Conservation (phyloP, 495 filamentous ascomycete genomes). For the Aspergillus leporis region DNA sequence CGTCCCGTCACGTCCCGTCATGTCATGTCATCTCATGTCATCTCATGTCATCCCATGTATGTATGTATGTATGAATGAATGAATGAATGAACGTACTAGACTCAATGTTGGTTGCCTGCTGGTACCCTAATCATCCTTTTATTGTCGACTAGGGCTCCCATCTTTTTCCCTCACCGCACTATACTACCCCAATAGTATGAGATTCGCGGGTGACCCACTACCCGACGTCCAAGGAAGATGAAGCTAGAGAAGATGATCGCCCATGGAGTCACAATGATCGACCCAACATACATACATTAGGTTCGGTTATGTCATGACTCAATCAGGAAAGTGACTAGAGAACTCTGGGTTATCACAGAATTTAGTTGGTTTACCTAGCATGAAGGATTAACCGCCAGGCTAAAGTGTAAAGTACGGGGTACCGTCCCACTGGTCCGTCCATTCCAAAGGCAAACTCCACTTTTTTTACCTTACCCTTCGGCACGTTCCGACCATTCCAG, state of each 20-base stretch:
- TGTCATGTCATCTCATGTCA: background rate
- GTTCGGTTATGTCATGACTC: slow-evolving; percentile 1
- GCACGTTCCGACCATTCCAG: slow-evolving; percentile 28
- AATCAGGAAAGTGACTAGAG: background rate
- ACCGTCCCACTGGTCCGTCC: background rate
- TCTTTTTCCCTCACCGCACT: background rate
- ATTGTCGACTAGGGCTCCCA: slow-evolving; percentile 1
- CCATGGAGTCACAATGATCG: slow-evolving; percentile 9
- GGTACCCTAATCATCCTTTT: slow-evolving; percentile 6
- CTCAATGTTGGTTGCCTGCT: background rate
- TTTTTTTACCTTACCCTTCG: slow-evolving; percentile 19
- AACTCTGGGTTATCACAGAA: no score
- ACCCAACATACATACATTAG: slow-evolving; percentile 14
- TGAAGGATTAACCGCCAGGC: no score
- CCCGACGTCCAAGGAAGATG: slow-evolving; percentile 12
- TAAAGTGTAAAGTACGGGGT: background rate
- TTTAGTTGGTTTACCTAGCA: no score
- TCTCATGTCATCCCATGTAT: background rate
- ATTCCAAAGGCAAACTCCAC: slow-evolving; percentile 6
- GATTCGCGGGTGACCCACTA: background rate
- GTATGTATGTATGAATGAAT: background rate
- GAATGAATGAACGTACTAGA: background rate
- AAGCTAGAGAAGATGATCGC: slow-evolving; percentile 6
- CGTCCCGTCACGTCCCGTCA: background rate
- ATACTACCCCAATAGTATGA: background rate